These are phyloP conservation scores for Spatholobus suberectus DNA, from an alignment of 306 rosid genomes.

Conservation along the genomic window DNA sequence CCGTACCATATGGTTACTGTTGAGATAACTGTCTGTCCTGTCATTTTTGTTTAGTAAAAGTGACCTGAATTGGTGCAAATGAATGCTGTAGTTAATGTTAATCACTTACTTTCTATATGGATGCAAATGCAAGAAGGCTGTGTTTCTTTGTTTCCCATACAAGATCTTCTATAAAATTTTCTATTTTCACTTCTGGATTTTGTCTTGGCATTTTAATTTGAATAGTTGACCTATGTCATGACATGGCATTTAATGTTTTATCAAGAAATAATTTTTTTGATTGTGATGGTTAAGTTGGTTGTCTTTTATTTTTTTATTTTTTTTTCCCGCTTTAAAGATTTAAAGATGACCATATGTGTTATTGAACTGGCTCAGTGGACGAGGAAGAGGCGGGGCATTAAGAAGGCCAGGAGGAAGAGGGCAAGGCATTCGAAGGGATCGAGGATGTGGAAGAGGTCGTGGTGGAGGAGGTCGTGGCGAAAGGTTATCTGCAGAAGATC, in stretches of 20 bases:
- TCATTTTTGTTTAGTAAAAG: neutral
- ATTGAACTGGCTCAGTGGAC: constrained; percentile 62
- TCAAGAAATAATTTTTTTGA: neutral
- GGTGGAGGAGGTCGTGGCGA: constrained; percentile 66
- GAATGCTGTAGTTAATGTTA: too few relatives aligned
- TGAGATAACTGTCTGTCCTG: neutral
- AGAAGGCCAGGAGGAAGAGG: constrained; percentile 65
- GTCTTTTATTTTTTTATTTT: too few relatives aligned
- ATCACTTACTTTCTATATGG: neutral
- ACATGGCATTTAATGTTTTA: neutral
- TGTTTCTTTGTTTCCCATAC: neutral
- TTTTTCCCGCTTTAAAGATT: too few relatives aligned
- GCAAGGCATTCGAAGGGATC: constrained; percentile 47
- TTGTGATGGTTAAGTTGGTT: neutral
- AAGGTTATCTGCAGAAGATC: constrained; percentile 89
- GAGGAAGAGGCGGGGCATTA: constrained; percentile 63
- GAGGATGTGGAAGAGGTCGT: constrained; percentile 70
- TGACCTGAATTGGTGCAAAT: neutral
- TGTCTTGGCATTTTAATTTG: neutral
- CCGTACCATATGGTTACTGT: neutral
- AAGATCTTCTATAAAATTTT: neutral
- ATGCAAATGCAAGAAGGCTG: constrained; percentile 5
- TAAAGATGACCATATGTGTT: constrained; percentile 20
- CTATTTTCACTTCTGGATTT: neutral
- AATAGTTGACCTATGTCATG: neutral